Conservation (phyloP, 2,329 filamentous ascomycete genomes). For the Microdochium bolleyi region DNA sequence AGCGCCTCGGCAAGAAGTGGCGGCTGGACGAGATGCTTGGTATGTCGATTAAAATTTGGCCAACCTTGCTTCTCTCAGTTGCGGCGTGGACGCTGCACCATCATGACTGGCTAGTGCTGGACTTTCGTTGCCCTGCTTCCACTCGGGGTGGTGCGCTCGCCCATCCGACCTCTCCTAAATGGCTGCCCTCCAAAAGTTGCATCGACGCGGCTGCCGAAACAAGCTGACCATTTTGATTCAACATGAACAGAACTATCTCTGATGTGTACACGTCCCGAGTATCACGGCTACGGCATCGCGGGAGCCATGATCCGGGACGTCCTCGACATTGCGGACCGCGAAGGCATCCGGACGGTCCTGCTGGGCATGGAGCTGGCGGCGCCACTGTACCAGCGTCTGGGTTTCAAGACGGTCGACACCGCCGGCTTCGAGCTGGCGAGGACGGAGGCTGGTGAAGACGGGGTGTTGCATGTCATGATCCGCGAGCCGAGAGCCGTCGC, state of each 20-base stretch:
- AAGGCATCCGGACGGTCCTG: constrained; percentile 11
- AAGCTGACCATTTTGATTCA: not conserved
- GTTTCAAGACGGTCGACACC: constrained; percentile 11
- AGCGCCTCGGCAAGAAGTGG: constrained; percentile 13
- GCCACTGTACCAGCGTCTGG: constrained; percentile 13
- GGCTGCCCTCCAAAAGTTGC: too few species aligned
- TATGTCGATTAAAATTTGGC: constrained; percentile 5
- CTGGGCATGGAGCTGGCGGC: constrained; percentile 11
- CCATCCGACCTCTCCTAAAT: too few species aligned
- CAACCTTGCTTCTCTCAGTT: too few species aligned
- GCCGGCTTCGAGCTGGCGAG: constrained; percentile 9
- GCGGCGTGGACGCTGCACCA: too few species aligned
- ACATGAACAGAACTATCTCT: not conserved
- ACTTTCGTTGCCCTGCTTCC: too few species aligned
- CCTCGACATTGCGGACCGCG: constrained; percentile 13
- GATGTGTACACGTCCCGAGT: constrained; percentile 4
- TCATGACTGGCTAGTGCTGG: too few species aligned
- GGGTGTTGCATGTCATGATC: constrained; percentile 11
- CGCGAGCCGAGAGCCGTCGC: constrained; percentile 5
- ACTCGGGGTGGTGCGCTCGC: too few species aligned
- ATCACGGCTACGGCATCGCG: constrained; percentile 16
- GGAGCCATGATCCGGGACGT: constrained; percentile 11
- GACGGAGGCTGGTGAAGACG: constrained; percentile 3
- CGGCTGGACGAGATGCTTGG: constrained; percentile 14
- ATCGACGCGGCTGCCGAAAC: too few species aligned